phyloP scores from a whole-genome alignment of 2,329 filamentous ascomycete genomes.

The Helicocarpus griseus region DNA sequence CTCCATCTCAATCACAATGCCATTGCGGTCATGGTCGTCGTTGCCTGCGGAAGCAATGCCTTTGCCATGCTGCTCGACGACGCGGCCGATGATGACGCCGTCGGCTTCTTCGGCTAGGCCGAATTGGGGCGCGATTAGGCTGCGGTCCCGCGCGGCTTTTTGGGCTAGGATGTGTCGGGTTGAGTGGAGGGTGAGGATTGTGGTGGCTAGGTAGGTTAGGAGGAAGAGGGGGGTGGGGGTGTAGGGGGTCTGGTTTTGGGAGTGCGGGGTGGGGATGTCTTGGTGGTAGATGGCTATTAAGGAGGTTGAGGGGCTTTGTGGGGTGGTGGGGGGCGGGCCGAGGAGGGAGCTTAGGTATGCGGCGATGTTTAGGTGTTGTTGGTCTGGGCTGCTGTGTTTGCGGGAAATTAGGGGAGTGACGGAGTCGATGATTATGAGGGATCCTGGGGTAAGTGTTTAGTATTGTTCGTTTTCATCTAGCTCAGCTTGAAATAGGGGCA shows the following conservation, averaged over 20 bases:
- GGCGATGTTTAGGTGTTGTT: slow-evolving; percentile 48
- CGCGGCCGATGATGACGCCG: slow-evolving; percentile 63
- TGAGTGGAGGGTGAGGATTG: slow-evolving; percentile 64
- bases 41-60: slow-evolving; percentile 13
- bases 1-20: slow-evolving; percentile 73
- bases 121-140: slow-evolving; percentile 64
- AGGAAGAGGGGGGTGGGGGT: slow-evolving; percentile 61
- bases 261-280: slow-evolving; percentile 58
- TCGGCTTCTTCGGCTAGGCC: slow-evolving; percentile 69
- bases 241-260: slow-evolving; percentile 25
- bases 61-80: slow-evolving; percentile 24
- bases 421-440: slow-evolving; percentile 69
- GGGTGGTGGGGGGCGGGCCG: slow-evolving; percentile 37
- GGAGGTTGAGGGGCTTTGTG: slow-evolving; percentile 42
- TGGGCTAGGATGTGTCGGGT: slow-evolving; percentile 64
- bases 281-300: slow-evolving; percentile 73
- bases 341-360: slow-evolving; percentile 62
- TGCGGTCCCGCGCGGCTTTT: slow-evolving; percentile 67
- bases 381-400: slow-evolving; percentile 32
- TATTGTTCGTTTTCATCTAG: slow-evolving; percentile 5
- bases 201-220: slow-evolving; percentile 78
- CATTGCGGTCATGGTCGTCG: slow-evolving; percentile 39
- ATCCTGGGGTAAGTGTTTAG: slow-evolving; percentile 41
- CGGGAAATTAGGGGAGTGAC: slow-evolving; percentile 54
- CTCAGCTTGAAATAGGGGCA: neutral